Evolutionary conservation across 2,329 filamentous ascomycete genomes (phyloP), one percentile per base, ranked within the genome.

Genomic region (Pseudogymnoascus sp.): DNA sequence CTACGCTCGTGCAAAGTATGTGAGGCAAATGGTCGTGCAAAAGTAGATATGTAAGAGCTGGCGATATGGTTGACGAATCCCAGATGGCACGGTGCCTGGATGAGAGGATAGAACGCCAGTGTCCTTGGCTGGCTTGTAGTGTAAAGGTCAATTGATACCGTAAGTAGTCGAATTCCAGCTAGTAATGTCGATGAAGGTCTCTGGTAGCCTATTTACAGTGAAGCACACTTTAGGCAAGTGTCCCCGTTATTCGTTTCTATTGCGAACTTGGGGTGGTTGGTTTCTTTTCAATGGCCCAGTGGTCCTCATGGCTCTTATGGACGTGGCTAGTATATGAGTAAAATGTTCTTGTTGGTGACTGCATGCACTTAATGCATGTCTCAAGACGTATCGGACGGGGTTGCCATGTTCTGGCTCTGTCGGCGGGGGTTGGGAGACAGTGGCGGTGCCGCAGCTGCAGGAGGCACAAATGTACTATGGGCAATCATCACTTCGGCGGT

Each of bases 401-500:
- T 57, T 8, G 28, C 21, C 50, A 57, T 57, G 17, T 57, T 57
- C 26, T 57, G 50, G 26, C 50, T 57, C 17, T 57, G 50, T 57
- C 50, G 50, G 26, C 61, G 44, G 21, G 10, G 26, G 31, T 5
- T 31, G 3, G 28, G 26, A 15, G 61, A 57, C 11, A 42, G 17
- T n/a, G 62, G 57, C 6, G 62, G 53, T n/a, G 64, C 63, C 23
- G 64, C 65, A 35, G 47, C 53, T 0, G 65, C 61, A 26, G 64
- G 40, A 57, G 31, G 60, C 4, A 44, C 31, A 17, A 60, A 47
- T 38, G 64, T 65, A 21, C 66, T 68, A 38, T 65, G 64, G 33
- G 65, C 65, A 26, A 57, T 28, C 9, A 72, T 66, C 2, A 71
- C 69, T 31, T 66, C 66, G 7, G 62, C 63, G 4, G 69, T 66